Base-by-base conservation (phyloP, 1,139 yeast genomes). In the Yamadazyma pseudoaaseri region DNA sequence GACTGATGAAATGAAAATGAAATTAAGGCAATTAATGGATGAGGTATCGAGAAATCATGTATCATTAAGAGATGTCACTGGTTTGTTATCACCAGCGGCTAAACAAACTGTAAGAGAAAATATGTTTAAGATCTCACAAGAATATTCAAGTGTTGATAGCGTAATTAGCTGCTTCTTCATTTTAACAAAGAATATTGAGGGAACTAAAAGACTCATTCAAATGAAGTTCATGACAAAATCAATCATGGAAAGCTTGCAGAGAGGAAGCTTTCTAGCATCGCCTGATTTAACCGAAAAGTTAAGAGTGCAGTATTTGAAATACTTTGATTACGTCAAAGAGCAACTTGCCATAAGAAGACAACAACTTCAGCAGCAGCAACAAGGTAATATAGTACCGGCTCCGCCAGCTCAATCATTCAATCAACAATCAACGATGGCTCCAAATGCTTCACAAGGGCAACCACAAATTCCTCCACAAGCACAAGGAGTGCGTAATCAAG, bases 151-250 rank as follows among this genome's bases (percentile, higher is more conserved):
- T 45, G 84, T 84, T 15, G 95, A 86, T 52, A 81, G 81, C 42
- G 70, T 86, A 31, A 79, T 86, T 31, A 87, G 94, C 28, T 80
- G 85, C 52, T 86, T 85, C 48, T 86, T 75, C 51, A 74, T 82
- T 39, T 67, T 86, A 37, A 82, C 94, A 1, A 76, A 81, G 47
- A 85, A 83, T 52, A 73, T 71, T 29, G 86, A 79, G 36, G 90
- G 86, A 5, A 83, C 95, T 1, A 79, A 79, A 49, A 74, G 86
- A 43, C 72, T 87, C 42, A 70, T 87, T 40, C 92, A 85, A 54
- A 78, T 86, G 71, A 81, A 86, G 56, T 72, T 79, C 42, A 82
- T 86, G 83, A 78, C 86, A 28, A 81, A 79, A 49, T 83, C 81
- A 52, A 84, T 86, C 41, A 63, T 81, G 51, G 94, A 86, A 34